Conservation (phyloP, 768 basidiomycete species). For the Boletus reticuloceps region DNA sequence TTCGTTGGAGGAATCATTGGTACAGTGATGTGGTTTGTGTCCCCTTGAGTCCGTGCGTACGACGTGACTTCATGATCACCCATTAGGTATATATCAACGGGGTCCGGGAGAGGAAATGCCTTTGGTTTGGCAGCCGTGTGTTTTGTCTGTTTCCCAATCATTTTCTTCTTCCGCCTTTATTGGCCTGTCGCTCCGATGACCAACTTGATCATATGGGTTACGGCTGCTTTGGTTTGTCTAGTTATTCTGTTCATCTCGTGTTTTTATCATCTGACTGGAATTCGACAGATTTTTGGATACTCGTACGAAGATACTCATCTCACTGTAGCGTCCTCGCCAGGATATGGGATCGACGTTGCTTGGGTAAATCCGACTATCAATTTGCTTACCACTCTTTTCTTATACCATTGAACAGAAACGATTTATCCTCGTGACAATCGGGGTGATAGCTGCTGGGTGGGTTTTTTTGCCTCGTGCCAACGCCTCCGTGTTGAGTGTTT, state of each 20-base stretch:
- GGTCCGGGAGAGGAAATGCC: slow-evolving; percentile 38
- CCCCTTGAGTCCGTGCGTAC: neutral
- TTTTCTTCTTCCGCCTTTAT: slow-evolving; percentile 70
- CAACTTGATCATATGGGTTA: slow-evolving; percentile 68
- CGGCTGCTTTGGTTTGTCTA: slow-evolving; percentile 51
- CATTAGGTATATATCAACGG: slow-evolving; percentile 67
- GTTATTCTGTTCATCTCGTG: neutral
- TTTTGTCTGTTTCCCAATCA: slow-evolving; percentile 67
- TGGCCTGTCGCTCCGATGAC: slow-evolving; percentile 72
- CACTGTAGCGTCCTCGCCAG: slow-evolving; percentile 46
- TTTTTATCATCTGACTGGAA: neutral
- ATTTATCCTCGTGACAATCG: slow-evolving; percentile 65
- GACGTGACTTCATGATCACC: neutral
- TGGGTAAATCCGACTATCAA: slow-evolving; percentile 48
- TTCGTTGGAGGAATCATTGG: slow-evolving; percentile 65
- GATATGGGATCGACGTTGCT: slow-evolving; percentile 63
- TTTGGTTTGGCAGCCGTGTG: slow-evolving; percentile 71
- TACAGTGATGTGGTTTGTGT: slow-evolving; percentile 60
- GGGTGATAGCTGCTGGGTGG: slow-evolving; percentile 78
- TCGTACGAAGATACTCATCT: slow-evolving; percentile 65
- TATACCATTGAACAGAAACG: slow-evolving; percentile 43
- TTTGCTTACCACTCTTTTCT: neutral
- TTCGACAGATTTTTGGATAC: slow-evolving; percentile 61
- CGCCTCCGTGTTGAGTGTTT: neutral
- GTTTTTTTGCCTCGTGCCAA: slow-evolving; percentile 8